Conservation (phyloP, 192 early-diverging fungal species). For the Funneliformis geosporum region DNA sequence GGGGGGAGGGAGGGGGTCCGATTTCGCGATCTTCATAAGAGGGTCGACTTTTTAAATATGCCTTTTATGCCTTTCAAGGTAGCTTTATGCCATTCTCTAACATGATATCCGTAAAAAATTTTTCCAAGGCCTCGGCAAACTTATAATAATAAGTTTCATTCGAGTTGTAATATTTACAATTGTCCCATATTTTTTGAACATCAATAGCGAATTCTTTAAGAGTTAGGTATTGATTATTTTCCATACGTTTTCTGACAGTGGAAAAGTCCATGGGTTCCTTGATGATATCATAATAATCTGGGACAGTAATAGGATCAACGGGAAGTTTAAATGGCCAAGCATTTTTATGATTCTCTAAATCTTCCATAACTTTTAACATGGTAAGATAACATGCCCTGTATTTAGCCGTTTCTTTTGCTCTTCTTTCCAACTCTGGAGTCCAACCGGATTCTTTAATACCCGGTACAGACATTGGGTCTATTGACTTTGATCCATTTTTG, state of each 20-base stretch:
- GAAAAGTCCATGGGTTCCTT: constrained; percentile 96
- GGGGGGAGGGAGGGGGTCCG: too few relatives aligned
- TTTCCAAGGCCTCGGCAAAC: constrained; percentile 74
- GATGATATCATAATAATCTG: constrained; percentile 95
- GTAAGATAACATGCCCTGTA: constrained; percentile 61
- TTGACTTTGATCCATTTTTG: constrained; percentile 55
- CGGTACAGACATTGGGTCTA: constrained; percentile 85
- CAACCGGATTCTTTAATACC: constrained; percentile 93
- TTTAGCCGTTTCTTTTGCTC: constrained; percentile 44
- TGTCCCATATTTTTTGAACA: constrained; percentile 89
- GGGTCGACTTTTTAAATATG: too few relatives aligned
- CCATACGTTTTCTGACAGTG: constrained; percentile 82
- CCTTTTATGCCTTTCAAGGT: too few relatives aligned
- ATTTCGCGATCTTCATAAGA: too few relatives aligned
- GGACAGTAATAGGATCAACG: constrained; percentile 83
- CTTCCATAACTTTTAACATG: constrained; percentile 75
- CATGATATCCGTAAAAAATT: constrained; percentile 75
- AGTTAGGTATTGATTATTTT: constrained; percentile 81
- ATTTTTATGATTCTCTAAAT: constrained; percentile 72
- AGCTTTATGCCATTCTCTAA: constrained; percentile 23
- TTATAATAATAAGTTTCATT: constrained; percentile 81
- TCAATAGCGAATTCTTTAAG: constrained; percentile 84
- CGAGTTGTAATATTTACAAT: constrained; percentile 90
- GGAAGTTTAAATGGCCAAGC: constrained; percentile 96
- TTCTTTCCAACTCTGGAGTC: constrained; percentile 83